A percentile compares a stretch with the other conserved stretches of the same genome.
Evolutionary conservation across 768 basidiomycete genomes (phyloP).

Genomic region (Panellus pusillus): DNA sequence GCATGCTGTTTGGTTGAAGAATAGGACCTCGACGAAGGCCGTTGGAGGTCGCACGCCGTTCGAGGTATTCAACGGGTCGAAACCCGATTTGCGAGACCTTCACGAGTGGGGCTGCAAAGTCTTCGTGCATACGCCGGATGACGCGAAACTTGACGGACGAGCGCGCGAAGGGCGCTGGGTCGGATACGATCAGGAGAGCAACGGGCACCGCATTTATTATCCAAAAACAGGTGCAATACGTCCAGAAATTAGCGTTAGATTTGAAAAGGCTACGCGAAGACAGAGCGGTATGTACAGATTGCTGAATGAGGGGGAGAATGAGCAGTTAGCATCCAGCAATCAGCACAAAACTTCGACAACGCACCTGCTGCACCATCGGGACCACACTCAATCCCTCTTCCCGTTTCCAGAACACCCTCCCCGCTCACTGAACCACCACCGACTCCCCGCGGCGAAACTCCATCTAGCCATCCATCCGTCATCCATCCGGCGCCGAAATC

Average conservation of each 20-base stretch:
- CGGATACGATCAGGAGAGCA: conserved; percentile 33
- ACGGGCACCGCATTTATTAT: conserved; percentile 32
- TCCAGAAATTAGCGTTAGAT: conserved; percentile 30
- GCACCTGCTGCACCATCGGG: not conserved
- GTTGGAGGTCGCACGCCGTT: conserved; percentile 21
- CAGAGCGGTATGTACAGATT: not conserved
- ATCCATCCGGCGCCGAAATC: not conserved
- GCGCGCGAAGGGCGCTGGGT: conserved; percentile 32
- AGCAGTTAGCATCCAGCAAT: not conserved
- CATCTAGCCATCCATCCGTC: not conserved
- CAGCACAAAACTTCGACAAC: not conserved
- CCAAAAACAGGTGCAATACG: conserved; percentile 27
- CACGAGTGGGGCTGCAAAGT: conserved; percentile 21
- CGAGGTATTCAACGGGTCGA: conserved; percentile 17
- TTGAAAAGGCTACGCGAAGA: not conserved
- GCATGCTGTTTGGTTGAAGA: conserved; percentile 28
- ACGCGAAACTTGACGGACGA: conserved; percentile 27
- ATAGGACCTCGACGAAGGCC: conserved; percentile 24
- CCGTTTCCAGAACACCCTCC: no score
- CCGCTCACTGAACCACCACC: no score
- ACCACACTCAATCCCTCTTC: no score
- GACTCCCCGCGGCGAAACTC: no score
- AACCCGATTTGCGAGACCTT: conserved; percentile 23
- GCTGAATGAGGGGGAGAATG: conserved; percentile 5
- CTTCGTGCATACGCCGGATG: conserved; percentile 22